These are phyloP conservation scores for Trichoderma koningiopsis DNA, from an alignment of 2,329 filamentous ascomycete species.

Conservation along the genomic window DNA sequence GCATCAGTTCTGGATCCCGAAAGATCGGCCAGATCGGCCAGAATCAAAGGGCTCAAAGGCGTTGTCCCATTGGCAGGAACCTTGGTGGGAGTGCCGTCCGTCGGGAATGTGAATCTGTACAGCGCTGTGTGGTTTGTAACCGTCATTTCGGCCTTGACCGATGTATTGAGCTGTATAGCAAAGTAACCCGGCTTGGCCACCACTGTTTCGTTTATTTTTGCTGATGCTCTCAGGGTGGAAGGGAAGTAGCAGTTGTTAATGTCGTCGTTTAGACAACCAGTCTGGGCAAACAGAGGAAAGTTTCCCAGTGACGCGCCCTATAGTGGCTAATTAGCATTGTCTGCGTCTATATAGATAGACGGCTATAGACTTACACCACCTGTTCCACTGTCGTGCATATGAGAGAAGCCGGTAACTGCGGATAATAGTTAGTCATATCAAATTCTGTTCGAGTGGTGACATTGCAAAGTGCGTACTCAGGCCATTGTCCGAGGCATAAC, in stretches of 20 bases:
- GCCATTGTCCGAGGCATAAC: slow-evolving; percentile 50
- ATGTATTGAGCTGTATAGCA: slow-evolving; percentile 56
- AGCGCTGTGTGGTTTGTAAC: slow-evolving; percentile 61
- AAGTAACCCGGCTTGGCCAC: slow-evolving; percentile 65
- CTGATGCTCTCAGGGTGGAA: slow-evolving; percentile 49
- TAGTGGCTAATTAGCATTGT: not conserved
- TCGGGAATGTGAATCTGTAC: slow-evolving; percentile 61
- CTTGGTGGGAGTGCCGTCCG: slow-evolving; percentile 32
- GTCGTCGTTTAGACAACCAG: slow-evolving; percentile 48
- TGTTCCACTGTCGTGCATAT: slow-evolving; percentile 50
- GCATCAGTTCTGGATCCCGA: slow-evolving; percentile 33
- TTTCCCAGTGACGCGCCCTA: slow-evolving; percentile 51
- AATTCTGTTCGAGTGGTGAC: too few relatives aligned
- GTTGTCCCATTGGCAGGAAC: slow-evolving; percentile 17
- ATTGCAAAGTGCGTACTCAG: slow-evolving; percentile 10
- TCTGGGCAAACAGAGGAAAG: slow-evolving; percentile 55
- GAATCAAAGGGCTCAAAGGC: slow-evolving; percentile 51
- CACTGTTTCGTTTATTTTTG: slow-evolving; percentile 54
- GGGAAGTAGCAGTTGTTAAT: slow-evolving; percentile 54
- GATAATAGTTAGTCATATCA: not conserved
- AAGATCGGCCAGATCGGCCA: slow-evolving; percentile 63
- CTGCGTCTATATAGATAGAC: not conserved
- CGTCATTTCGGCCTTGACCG: slow-evolving; percentile 64
- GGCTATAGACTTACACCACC: slow-evolving; percentile 28
- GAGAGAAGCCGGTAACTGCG: slow-evolving; percentile 52